Conservation (phyloP, 176 grass and related monocot genomes). For the Otatea glauca region DNA sequence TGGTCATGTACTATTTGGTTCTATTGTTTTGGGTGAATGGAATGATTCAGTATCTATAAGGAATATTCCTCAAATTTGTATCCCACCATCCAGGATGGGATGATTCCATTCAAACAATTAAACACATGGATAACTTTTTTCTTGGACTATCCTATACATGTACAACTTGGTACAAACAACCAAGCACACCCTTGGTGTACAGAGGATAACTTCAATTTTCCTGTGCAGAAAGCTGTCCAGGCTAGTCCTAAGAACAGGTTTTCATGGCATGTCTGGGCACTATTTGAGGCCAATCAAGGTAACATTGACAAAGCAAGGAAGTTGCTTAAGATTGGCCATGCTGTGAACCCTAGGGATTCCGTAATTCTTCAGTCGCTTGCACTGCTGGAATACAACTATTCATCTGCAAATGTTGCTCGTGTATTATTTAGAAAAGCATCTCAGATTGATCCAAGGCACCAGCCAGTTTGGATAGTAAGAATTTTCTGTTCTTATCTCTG, state of each 20-base stretch:
- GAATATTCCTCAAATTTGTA: too few relatives aligned
- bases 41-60: too few relatives aligned
- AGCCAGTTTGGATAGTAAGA: constrained; percentile 96
- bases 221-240: constrained; percentile 78
- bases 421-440: constrained; percentile 90
- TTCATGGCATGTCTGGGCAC: constrained; percentile 96
- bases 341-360: constrained; percentile 86
- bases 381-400: constrained; percentile 85
- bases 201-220: constrained; percentile 28
- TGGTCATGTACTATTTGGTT: too few relatives aligned
- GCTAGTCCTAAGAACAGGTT: constrained; percentile 98
- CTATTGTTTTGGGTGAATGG: too few relatives aligned
- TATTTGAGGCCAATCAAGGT: constrained; percentile 87
- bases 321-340: constrained; percentile 96
- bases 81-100: too few relatives aligned
- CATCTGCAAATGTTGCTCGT: constrained; percentile 74
- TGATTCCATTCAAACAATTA: too few relatives aligned
- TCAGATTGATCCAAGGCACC: constrained; percentile 84
- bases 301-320: constrained; percentile 78
- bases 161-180: too few relatives aligned
- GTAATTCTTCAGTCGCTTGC: constrained; percentile 95
- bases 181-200: neutral
- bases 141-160: too few relatives aligned
- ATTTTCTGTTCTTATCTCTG: constrained; percentile 29
- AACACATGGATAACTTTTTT: too few relatives aligned